Percentiles rank a stretch among this genome's conserved stretches.
Evolutionary conservation across 768 basidiomycete genomes (phyloP).

Genomic region (Hebeloma cylindrosporum): DNA sequence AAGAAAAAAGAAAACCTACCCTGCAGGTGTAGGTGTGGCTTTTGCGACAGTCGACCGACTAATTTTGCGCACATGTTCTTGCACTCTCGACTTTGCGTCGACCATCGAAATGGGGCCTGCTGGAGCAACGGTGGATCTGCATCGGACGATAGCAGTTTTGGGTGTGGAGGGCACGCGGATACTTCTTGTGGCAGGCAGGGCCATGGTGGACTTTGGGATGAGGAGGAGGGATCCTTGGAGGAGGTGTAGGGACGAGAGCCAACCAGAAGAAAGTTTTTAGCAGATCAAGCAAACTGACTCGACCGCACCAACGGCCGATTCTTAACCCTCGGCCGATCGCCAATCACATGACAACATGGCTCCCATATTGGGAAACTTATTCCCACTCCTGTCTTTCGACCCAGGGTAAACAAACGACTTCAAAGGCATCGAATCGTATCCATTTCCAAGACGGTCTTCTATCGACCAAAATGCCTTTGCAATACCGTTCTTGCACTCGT

Average conservation of each 20-base stretch:
- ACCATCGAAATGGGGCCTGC: conserved; percentile 46
- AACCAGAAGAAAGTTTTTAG: conserved; percentile 13
- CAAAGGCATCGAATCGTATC: too few relatives aligned
- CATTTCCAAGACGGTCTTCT: too few relatives aligned
- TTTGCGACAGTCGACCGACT: conserved; percentile 63
- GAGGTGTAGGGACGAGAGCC: conserved; percentile 6
- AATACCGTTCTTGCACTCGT: too few relatives aligned
- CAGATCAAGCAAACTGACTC: conserved; percentile 11
- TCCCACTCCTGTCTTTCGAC: too few relatives aligned
- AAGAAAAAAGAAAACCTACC: conserved; percentile 43
- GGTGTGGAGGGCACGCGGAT: conserved; percentile 21
- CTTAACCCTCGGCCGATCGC: conserved; percentile 12
- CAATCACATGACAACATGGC: conserved; percentile 13
- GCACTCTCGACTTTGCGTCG: conserved; percentile 80
- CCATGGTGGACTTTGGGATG: conserved; percentile 20
- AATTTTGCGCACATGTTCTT: conserved; percentile 74
- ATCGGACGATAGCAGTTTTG: conserved; percentile 24
- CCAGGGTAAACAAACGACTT: too few relatives aligned
- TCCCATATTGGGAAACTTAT: too few relatives aligned
- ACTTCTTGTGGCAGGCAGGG: conserved; percentile 27
- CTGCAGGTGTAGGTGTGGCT: conserved; percentile 60
- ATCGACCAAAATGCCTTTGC: too few relatives aligned
- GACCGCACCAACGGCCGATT: conserved; percentile 15
- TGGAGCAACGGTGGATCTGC: conserved; percentile 26
- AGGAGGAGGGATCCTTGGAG: not conserved